These are phyloP conservation scores for Blastobotrys ciferrii DNA, from an alignment of 1,139 yeast genomes.

Conservation along the genomic window DNA sequence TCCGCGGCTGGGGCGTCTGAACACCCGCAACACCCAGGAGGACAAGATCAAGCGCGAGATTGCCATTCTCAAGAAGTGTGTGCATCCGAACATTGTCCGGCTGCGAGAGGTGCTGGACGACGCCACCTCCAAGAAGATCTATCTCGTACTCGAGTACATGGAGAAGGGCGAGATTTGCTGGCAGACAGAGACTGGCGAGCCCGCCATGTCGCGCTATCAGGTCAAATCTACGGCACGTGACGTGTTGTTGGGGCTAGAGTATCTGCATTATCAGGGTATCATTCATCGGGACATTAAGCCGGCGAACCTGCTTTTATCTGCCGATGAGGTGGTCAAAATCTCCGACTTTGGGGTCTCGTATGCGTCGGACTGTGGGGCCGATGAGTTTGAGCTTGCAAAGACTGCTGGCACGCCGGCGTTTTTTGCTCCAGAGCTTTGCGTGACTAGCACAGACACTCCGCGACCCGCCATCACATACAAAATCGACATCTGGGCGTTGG, in stretches of 20 bases:
- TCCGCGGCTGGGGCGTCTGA: slow-evolving; percentile 52
- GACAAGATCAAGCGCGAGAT: slow-evolving; percentile 84
- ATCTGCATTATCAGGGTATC: slow-evolving; percentile 88
- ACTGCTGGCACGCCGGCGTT: slow-evolving; percentile 93
- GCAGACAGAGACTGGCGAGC: slow-evolving; percentile 49
- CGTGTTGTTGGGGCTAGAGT: slow-evolving; percentile 85
- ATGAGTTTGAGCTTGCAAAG: slow-evolving; percentile 78
- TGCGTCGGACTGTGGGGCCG: slow-evolving; percentile 52
- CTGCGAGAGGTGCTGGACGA: slow-evolving; percentile 91
- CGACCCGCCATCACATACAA: slow-evolving; percentile 62
- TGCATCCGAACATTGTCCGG: slow-evolving; percentile 86
- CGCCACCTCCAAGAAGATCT: slow-evolving; percentile 75
- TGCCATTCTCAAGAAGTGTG: slow-evolving; percentile 92
- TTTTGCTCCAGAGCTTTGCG: slow-evolving; percentile 74
- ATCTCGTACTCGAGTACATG: slow-evolving; percentile 84
- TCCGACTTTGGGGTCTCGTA: slow-evolving; percentile 97
- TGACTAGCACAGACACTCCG: slow-evolving; percentile 40
- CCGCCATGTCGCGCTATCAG: slow-evolving; percentile 28
- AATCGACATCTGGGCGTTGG: slow-evolving; percentile 96
- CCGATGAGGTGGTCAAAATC: slow-evolving; percentile 77
- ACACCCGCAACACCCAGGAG: slow-evolving; percentile 50
- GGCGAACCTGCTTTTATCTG: slow-evolving; percentile 77
- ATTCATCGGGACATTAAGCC: slow-evolving; percentile 98
- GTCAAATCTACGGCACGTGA: slow-evolving; percentile 56
- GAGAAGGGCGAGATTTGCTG: slow-evolving; percentile 92